Evolutionary conservation across 2,329 filamentous ascomycete species (phyloP).

Genomic region (Sordariomycetes sp.): DNA sequence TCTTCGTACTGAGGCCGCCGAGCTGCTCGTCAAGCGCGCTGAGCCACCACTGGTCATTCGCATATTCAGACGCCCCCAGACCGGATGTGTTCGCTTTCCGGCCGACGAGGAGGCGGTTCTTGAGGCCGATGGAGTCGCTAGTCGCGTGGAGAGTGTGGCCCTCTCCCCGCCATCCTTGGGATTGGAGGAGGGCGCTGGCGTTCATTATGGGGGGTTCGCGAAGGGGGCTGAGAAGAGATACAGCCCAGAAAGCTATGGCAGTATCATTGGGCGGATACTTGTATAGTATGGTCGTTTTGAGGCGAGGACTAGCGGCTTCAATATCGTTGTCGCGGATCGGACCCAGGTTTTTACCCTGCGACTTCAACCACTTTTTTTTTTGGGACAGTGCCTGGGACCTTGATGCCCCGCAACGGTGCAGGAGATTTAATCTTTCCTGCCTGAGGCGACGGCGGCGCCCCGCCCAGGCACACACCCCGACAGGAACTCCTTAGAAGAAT

Average conservation of each 20-base stretch:
- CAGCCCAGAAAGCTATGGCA: neutral
- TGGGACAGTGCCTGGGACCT: too few relatives aligned
- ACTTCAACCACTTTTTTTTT: neutral
- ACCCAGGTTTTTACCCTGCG: neutral
- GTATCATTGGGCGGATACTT: neutral
- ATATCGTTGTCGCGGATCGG: neutral
- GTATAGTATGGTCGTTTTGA: neutral
- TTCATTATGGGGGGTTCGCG: slow-evolving; percentile 51
- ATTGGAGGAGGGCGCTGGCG: slow-evolving; percentile 68
- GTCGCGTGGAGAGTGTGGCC: slow-evolving; percentile 79
- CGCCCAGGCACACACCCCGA: neutral
- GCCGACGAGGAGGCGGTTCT: slow-evolving; percentile 71
- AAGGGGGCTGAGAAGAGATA: neutral
- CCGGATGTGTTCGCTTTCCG: slow-evolving; percentile 75
- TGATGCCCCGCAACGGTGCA: neutral
- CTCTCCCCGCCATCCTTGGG: slow-evolving; percentile 82
- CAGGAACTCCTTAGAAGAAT: neutral
- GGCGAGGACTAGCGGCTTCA: neutral
- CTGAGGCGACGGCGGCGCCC: neutral
- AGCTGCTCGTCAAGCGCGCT: slow-evolving; percentile 87
- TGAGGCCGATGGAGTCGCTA: slow-evolving; percentile 63
- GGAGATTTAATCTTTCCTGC: neutral
- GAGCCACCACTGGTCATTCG: slow-evolving; percentile 90
- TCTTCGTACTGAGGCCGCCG: slow-evolving; percentile 59
- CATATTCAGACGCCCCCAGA: slow-evolving; percentile 63